These are phyloP conservation scores for Nicotiana undulata DNA, from an alignment of 257 asterid genomes.

Conservation along the genomic window DNA sequence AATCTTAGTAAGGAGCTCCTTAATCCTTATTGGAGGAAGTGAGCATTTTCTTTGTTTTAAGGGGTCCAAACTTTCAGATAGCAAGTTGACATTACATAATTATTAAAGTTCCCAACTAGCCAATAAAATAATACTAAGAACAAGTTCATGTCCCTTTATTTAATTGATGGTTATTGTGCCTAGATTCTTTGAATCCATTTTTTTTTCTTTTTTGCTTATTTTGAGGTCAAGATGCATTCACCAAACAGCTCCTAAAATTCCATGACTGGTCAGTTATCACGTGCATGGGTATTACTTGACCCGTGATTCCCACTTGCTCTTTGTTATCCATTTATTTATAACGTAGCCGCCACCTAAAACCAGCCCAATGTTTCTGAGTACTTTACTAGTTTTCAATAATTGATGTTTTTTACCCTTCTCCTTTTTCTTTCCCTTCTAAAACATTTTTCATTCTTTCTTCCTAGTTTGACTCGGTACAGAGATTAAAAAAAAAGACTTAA, in stretches of 20 bases:
- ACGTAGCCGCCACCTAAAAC: slow-evolving; percentile 1
- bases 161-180: slow-evolving; percentile 7
- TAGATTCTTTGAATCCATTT: slow-evolving; percentile 14
- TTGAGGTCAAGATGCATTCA: slow-evolving; percentile 12
- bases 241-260: slow-evolving; percentile 6
- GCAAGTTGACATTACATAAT: slow-evolving; percentile 21
- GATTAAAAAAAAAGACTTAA: no score
- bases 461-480: no score
- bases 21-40: slow-evolving; percentile 13
- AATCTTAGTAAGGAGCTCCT: background rate
- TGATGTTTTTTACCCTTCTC: background rate
- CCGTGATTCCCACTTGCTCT: background rate
- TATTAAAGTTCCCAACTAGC: background rate
- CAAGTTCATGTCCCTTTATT: background rate
- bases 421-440: background rate
- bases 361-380: slow-evolving; percentile 1
- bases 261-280: slow-evolving; percentile 15
- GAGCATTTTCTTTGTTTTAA: slow-evolving; percentile 14
- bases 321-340: background rate
- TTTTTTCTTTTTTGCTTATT: background rate
- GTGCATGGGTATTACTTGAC: slow-evolving; percentile 10
- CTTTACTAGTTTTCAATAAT: background rate
- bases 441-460: background rate
- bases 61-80: slow-evolving; percentile 5
- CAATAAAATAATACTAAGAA: background rate